Conservation (phyloP, 495 filamentous ascomycete genomes). For the Neurospora sp. region DNA sequence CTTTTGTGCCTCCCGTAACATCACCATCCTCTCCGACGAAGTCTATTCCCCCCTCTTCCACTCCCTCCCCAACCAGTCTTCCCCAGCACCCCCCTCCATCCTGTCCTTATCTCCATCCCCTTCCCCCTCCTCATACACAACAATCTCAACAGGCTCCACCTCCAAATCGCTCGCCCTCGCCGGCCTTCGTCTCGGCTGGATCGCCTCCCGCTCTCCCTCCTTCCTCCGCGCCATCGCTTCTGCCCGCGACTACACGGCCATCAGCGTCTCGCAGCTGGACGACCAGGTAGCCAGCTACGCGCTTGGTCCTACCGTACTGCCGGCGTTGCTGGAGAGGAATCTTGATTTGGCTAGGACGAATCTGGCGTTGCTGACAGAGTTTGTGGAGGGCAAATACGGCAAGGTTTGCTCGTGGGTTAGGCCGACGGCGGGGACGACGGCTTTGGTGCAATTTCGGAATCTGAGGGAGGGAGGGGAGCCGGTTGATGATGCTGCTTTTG, state of each 20-base stretch:
- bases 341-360: slow-evolving; percentile 62
- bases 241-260: slow-evolving; percentile 75
- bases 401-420: slow-evolving; percentile 59
- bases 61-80: slow-evolving; percentile 20
- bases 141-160: slow-evolving; percentile 59
- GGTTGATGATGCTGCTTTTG: slow-evolving; percentile 64
- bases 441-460: slow-evolving; percentile 56
- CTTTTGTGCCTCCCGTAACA: slow-evolving; percentile 50
- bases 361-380: slow-evolving; percentile 54
- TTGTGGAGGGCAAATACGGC: slow-evolving; percentile 49
- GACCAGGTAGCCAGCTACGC: slow-evolving; percentile 72
- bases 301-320: slow-evolving; percentile 51
- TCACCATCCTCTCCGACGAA: slow-evolving; percentile 69
- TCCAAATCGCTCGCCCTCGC: slow-evolving; percentile 83
- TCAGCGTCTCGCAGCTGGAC: slow-evolving; percentile 74
- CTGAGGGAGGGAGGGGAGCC: slow-evolving; percentile 45
- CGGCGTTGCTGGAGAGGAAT: slow-evolving; percentile 59
- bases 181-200: slow-evolving; percentile 75
- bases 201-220: slow-evolving; percentile 53
- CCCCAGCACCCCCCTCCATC: slow-evolving; percentile 32
- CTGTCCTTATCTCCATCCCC: slow-evolving; percentile 34
- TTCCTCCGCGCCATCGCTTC: slow-evolving; percentile 56
- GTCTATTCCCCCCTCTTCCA: slow-evolving; percentile 90
- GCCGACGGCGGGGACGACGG: slow-evolving; percentile 76
- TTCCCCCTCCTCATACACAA: no score